A percentile compares a stretch with the other conserved stretches of the same genome.
Conservation (phyloP, 2,329 filamentous ascomycete species). For the Apiospora koreana region DNA sequence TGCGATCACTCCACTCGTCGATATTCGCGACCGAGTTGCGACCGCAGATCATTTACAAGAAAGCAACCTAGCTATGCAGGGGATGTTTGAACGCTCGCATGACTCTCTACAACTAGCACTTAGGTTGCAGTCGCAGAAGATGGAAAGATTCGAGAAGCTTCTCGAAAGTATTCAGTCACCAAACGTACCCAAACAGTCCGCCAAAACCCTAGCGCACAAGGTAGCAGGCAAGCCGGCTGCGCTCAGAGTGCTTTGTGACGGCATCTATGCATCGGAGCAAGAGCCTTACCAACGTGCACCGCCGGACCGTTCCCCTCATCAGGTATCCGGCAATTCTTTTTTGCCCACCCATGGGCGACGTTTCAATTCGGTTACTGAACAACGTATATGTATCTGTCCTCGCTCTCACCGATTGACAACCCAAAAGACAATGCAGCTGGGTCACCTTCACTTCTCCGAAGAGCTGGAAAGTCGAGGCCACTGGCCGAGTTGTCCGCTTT, state of each 20-base stretch:
- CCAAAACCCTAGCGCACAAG: not conserved
- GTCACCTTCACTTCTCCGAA: conserved; percentile 6
- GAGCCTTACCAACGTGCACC: not conserved
- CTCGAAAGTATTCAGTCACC: not conserved
- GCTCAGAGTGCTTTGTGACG: not conserved
- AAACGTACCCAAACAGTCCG: not conserved
- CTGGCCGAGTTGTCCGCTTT: conserved; percentile 14
- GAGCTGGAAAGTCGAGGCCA: conserved; percentile 2
- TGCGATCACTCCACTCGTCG: no score
- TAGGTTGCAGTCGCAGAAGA: not conserved
- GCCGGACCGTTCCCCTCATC: not conserved
- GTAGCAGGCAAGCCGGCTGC: not conserved
- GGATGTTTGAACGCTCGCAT: no score
- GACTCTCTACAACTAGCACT: no score
- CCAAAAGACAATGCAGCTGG: not conserved
- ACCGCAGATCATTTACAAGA: no score
- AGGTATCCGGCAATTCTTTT: not conserved
- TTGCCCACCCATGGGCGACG: not conserved
- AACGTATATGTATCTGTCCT: conserved; percentile 7
- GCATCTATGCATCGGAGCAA: not conserved
- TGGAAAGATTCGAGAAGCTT: conserved; percentile 1
- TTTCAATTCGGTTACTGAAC: not conserved
- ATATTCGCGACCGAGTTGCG: no score
- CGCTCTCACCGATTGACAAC: not conserved
- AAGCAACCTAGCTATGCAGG: no score